Percentiles rank a stretch among this genome's conserved stretches.
Evolutionary conservation across 306 rosid genomes (phyloP).

Genomic region (Quercus aquifolioides): DNA sequence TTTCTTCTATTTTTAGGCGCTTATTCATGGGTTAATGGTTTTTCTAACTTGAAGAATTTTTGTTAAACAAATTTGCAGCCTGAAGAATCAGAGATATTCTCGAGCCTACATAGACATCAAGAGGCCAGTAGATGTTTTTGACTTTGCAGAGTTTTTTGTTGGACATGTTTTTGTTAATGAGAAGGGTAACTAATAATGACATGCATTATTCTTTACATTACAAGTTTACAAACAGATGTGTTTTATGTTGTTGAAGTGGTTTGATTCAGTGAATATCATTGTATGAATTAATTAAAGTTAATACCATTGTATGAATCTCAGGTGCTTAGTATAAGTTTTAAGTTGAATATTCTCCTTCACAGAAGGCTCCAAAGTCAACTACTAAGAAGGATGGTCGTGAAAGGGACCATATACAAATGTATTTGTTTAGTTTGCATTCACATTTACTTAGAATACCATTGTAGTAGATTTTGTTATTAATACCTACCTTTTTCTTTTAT

Average conservation of each 20-base stretch:
- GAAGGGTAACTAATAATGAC: slow-evolving; percentile 49
- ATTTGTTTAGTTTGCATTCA: background rate
- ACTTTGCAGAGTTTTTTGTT: slow-evolving; percentile 74
- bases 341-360: slow-evolving; percentile 97
- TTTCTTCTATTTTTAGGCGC: too few species aligned
- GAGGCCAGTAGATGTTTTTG: slow-evolving; percentile 61
- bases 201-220: background rate
- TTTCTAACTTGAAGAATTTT: slow-evolving; percentile 19
- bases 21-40: background rate
- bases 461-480: slow-evolving; percentile 2
- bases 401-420: slow-evolving; percentile 87
- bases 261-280: background rate
- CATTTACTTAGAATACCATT: background rate
- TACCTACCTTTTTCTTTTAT: slow-evolving; percentile 6
- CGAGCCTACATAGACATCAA: slow-evolving; percentile 82
- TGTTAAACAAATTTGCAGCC: slow-evolving; percentile 50
- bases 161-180: slow-evolving; percentile 91
- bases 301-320: slow-evolving; percentile 7
- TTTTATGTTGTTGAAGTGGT: background rate
- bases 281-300: background rate
- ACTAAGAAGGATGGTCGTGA: slow-evolving; percentile 80
- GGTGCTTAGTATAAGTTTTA: slow-evolving; percentile 72
- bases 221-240: background rate
- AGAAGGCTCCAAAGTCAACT: slow-evolving; percentile 61
- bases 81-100: slow-evolving; percentile 65